These are phyloP conservation scores for Monosporascus sp. DNA, from an alignment of 2,329 filamentous ascomycete genomes.

Conservation along the genomic window DNA sequence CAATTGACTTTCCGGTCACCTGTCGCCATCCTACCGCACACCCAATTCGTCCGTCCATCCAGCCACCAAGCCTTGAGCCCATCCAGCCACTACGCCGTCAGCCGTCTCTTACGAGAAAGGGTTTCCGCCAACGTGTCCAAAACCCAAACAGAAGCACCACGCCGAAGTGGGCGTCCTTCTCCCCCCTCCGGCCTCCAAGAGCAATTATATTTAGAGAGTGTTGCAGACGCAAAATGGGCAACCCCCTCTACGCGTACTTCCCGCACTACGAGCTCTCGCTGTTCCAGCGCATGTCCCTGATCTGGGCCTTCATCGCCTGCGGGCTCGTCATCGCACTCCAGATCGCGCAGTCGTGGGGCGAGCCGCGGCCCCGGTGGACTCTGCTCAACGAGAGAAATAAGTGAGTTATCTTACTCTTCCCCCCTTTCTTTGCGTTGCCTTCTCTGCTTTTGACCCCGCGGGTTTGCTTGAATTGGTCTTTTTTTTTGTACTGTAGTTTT, in stretches of 20 bases:
- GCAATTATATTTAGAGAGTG: too few relatives aligned
- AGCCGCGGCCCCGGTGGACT: conserved; percentile 12
- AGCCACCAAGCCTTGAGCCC: not conserved
- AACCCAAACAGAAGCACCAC: not conserved
- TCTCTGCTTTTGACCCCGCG: not conserved
- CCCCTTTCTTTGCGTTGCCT: not conserved
- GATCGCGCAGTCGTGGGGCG: conserved; percentile 10
- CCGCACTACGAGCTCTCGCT: conserved; percentile 12
- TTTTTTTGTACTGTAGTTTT: not conserved
- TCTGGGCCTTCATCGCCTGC: conserved; percentile 14
- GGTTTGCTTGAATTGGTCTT: not conserved
- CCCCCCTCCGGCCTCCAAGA: too few relatives aligned
- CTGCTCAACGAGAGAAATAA: conserved; percentile 6
- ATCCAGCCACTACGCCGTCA: not conserved
- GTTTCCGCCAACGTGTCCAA: not conserved
- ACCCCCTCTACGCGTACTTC: conserved; percentile 3
- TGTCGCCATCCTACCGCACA: not conserved
- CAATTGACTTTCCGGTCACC: too few relatives aligned
- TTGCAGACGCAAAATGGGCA: not conserved
- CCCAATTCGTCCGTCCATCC: not conserved
- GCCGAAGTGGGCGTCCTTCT: too few relatives aligned
- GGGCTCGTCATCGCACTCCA: conserved; percentile 13
- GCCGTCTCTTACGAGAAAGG: not conserved
- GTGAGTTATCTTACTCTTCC: conserved; percentile 4
- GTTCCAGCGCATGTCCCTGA: conserved; percentile 14